Base-by-base conservation (phyloP, 371 early-diverging fungal genomes). In the Lichtheimia hyalospora region DNA sequence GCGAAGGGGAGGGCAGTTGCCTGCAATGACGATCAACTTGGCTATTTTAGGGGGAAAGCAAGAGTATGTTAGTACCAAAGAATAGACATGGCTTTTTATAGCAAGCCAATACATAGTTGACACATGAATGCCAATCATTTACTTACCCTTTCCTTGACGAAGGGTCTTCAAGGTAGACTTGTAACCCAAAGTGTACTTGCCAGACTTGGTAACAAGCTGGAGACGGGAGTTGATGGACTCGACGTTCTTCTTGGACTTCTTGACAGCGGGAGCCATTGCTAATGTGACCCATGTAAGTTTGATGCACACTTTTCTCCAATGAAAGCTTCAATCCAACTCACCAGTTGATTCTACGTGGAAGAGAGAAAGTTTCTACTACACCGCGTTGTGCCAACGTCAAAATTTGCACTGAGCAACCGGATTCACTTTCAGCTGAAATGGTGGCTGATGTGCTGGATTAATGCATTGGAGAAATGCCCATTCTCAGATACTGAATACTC, bases 1-100 rank as follows among this genome's bases (percentile, higher is more conserved):
- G 84, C 99, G 90, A 78, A 98, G 92, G 75, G 98, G 94, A 67
- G 98, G 98, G 87, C 95, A 94, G 94, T 98, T 98, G 74, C 93
- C 95, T 68, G 98, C 91, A 81, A 98, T 91, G 85, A 98, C 90
- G 81, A 98, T 86, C 73, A 97, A 88, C 92, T 96, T 97, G 86
- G 97, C 95, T 93, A 84, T 25, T 23, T 25, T 24, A 24, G 56
- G 46, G 40, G 55, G 54, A 49, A 44, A 49, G n/a, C n/a, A n/a
- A n/a, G n/a, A n/a, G n/a, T n/a, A n/a, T n/a, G n/a, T n/a, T n/a
- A n/a, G n/a, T n/a, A n/a, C n/a, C n/a, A n/a, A n/a, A n/a, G n/a
- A n/a, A n/a, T n/a, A n/a, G n/a, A n/a, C n/a, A n/a, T n/a, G n/a
- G n/a, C n/a, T n/a, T n/a, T n/a, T n/a, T n/a, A 34, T 8, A 34